These are phyloP conservation scores for Fusarium gaditjirri DNA, from an alignment of 2,329 filamentous ascomycete genomes.

Conservation along the genomic window DNA sequence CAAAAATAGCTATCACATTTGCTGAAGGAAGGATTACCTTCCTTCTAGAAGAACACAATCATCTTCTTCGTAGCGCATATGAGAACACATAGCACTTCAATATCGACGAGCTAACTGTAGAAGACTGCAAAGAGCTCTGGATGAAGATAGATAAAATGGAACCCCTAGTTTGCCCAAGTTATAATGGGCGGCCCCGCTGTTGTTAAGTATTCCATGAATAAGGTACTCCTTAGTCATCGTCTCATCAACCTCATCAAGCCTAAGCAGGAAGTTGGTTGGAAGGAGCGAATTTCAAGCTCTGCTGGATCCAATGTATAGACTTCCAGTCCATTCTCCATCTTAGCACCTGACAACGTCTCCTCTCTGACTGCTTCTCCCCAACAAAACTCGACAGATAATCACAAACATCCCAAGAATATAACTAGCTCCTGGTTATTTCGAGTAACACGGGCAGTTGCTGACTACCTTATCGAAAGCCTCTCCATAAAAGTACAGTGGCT, in stretches of 20 bases:
- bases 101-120: too few species aligned
- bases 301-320: background rate
- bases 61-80: too few species aligned
- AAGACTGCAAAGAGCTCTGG: too few species aligned
- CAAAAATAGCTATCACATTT: too few species aligned
- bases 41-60: too few species aligned
- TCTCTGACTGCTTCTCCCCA: background rate
- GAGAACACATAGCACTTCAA: too few species aligned
- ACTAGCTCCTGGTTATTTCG: background rate
- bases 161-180: background rate
- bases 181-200: background rate
- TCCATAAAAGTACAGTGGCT: constrained; percentile 13
- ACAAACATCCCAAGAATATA: background rate
- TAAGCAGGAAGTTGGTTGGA: background rate
- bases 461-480: constrained; percentile 18
- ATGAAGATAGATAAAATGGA: background rate
- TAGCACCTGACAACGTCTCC: background rate
- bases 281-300: background rate
- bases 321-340: background rate
- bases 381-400: background rate
- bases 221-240: background rate
- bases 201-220: background rate
- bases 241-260: background rate
- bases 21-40: too few species aligned
- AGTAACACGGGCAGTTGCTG: background rate